Conservation (phyloP, 257 asterid genomes). For the Forsythia viridissima region DNA sequence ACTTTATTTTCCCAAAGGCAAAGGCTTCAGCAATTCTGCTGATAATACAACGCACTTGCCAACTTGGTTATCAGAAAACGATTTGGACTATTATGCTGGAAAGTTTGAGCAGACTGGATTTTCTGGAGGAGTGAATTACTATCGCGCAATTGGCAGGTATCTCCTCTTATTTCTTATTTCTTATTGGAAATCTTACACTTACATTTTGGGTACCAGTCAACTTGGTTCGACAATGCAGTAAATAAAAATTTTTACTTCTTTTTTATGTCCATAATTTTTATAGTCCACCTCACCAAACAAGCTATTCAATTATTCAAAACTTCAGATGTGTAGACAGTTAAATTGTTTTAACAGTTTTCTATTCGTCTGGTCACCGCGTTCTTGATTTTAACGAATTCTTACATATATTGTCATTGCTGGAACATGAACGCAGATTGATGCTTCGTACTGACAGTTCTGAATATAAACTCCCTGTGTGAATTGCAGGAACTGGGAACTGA, state of each 20-base stretch:
- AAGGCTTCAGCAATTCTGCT: constrained; percentile 42
- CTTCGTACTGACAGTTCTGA: neutral
- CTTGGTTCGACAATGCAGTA: no score
- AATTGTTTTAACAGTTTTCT: no score
- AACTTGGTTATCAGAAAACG: constrained; percentile 65
- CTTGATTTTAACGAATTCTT: neutral
- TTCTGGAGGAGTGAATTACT: constrained; percentile 78
- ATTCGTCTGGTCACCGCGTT: no score
- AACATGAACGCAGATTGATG: neutral
- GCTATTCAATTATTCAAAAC: no score
- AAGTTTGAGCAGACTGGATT: constrained; percentile 64
- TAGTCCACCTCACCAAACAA: no score
- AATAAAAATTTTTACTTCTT: no score
- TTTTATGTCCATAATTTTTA: no score
- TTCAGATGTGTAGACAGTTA: no score
- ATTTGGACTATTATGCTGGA: constrained; percentile 55
- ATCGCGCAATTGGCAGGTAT: constrained; percentile 57
- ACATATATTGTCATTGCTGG: neutral
- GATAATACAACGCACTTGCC: constrained; percentile 29
- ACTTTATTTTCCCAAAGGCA: constrained; percentile 55
- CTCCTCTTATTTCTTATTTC: neutral
- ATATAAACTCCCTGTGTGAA: neutral
- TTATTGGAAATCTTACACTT: neutral
- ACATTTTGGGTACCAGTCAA: no score
- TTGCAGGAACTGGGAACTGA: constrained; percentile 65